A percentile compares a stretch with the other conserved stretches of the same genome.
Evolutionary conservation across 2,329 filamentous ascomycete genomes (phyloP).

Genomic region (Xylaria sp.): DNA sequence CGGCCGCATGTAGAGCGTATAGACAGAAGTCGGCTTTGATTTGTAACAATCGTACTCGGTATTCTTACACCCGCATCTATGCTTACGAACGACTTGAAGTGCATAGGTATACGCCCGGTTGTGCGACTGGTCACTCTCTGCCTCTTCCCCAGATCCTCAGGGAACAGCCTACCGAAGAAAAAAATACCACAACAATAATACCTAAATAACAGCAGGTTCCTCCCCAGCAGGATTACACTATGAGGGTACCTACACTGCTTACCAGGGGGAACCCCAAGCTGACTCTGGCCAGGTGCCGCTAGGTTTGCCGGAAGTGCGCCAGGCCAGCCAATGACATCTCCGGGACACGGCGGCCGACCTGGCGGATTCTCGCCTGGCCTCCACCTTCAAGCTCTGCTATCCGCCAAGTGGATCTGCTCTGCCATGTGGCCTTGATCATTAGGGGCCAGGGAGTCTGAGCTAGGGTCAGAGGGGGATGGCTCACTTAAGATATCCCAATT

Average conservation of each 20-base stretch:
- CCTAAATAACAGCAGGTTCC: neutral
- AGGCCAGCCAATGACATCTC: constrained; percentile 20
- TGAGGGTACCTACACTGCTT: neutral
- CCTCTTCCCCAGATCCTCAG: neutral
- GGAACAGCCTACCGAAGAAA: neutral
- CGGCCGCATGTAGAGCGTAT: neutral
- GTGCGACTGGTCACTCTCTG: constrained; percentile 6
- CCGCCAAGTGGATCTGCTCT: constrained; percentile 19
- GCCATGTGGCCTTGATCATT: constrained; percentile 34
- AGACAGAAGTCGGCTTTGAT: neutral
- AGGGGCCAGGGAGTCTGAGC: constrained; percentile 14
- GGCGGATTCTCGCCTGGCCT: constrained; percentile 25
- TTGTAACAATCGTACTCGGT: neutral
- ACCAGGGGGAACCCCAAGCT: neutral
- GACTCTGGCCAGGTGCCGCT: constrained; percentile 14
- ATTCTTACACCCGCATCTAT: neutral
- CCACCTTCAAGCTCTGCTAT: constrained; percentile 27
- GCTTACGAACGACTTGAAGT: neutral
- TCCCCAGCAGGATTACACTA: neutral
- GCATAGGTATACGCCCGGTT: neutral
- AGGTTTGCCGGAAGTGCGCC: constrained; percentile 16
- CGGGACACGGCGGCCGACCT: constrained; percentile 12
- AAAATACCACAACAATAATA: neutral
- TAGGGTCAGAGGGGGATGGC: constrained; percentile 22
- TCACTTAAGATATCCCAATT: constrained; percentile 25